These are phyloP conservation scores for Magnusiomyces paraingens DNA, from an alignment of 1,139 yeast genomes.

Conservation along the genomic window DNA sequence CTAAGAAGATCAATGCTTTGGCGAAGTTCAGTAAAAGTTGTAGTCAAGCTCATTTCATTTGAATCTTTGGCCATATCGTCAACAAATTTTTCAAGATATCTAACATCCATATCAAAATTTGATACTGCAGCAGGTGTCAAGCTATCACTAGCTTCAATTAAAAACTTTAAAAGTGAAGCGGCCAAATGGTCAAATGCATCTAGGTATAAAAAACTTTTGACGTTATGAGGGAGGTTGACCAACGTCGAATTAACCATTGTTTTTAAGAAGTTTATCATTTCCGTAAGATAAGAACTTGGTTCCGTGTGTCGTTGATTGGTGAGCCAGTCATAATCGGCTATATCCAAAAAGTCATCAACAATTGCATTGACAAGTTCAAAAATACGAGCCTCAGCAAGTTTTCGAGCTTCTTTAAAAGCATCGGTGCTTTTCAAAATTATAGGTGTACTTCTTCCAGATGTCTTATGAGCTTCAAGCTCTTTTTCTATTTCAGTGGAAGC, in stretches of 20 bases:
- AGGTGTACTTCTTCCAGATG: conserved; percentile 32
- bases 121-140: conserved; percentile 44
- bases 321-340: conserved; percentile 82
- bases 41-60: conserved; percentile 32
- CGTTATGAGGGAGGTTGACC: conserved; percentile 69
- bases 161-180: conserved; percentile 55
- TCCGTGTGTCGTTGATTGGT: conserved; percentile 46
- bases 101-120: conserved; percentile 58
- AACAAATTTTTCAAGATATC: conserved; percentile 50
- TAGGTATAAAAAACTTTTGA: conserved; percentile 71
- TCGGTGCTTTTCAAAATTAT: conserved; percentile 45
- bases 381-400: conserved; percentile 72
- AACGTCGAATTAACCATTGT: conserved; percentile 85
- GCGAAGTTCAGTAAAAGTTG: conserved; percentile 52
- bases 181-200: conserved; percentile 85
- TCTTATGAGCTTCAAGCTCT: conserved; percentile 31
- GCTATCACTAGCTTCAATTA: conserved; percentile 43
- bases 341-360: conserved; percentile 71
- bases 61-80: conserved; percentile 35
- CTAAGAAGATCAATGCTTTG: conserved; percentile 54
- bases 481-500: conserved; percentile 45
- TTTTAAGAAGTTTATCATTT: conserved; percentile 81
- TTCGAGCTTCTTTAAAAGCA: conserved; percentile 55
- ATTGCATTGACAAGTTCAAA: conserved; percentile 64
- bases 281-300: conserved; percentile 72